Conservation (phyloP, 1,284 basidiomycete genomes). For the Cutaneotrichosporon cyanovorans region DNA sequence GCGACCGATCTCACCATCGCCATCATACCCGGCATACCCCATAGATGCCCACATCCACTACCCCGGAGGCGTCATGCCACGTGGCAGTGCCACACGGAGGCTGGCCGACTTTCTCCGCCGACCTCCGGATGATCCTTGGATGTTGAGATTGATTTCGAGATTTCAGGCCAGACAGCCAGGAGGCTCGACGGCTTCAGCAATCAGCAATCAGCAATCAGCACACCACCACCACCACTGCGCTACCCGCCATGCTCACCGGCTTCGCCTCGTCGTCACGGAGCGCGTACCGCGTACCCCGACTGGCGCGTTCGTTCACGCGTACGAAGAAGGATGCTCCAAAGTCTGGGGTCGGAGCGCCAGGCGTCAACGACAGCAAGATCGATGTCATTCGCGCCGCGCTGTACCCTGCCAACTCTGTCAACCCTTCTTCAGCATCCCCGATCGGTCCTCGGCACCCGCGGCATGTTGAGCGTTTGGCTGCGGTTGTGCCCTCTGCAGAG, state of each 20-base stretch:
- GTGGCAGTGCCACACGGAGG: not conserved
- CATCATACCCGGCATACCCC: not conserved
- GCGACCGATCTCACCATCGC: not conserved
- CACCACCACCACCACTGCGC: not conserved
- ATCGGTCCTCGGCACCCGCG: slow-evolving; percentile 74
- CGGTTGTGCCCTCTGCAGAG: slow-evolving; percentile 71
- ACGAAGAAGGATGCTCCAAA: not conserved
- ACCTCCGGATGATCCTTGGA: not conserved
- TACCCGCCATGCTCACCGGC: not conserved
- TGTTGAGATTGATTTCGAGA: not conserved
- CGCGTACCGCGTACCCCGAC: not conserved
- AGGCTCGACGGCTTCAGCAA: too few relatives aligned
- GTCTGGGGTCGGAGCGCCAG: too few relatives aligned
- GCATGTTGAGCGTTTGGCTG: slow-evolving; percentile 60
- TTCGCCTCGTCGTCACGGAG: not conserved
- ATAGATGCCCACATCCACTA: not conserved
- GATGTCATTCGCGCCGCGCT: slow-evolving; percentile 67
- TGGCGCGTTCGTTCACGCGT: not conserved
- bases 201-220: too few relatives aligned
- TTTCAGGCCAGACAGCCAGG: too few relatives aligned
- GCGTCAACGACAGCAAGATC: slow-evolving; percentile 60
- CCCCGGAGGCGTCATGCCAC: not conserved
- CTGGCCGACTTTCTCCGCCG: not conserved
- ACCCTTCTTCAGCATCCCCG: slow-evolving; percentile 50
- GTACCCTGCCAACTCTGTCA: slow-evolving; percentile 61